A percentile compares a stretch with the other conserved stretches of the same genome.
Evolutionary conservation across 352 stramenopile species (phyloP).

Genomic region (Phytophthora parvispora): DNA sequence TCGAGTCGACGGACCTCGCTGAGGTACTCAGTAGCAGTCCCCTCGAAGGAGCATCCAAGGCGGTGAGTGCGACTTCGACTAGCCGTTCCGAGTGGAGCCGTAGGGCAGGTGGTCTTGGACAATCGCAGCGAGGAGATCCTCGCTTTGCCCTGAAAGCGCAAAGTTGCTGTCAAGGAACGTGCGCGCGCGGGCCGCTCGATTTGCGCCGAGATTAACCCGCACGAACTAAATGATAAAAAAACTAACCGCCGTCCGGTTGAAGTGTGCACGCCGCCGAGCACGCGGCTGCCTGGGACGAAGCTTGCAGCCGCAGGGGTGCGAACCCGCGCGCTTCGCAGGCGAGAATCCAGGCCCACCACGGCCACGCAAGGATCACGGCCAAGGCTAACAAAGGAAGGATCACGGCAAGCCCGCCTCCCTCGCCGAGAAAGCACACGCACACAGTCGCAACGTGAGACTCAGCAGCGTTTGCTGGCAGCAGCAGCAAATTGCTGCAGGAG

Average conservation of each 20-base stretch:
- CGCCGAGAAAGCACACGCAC: neutral
- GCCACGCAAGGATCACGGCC: neutral
- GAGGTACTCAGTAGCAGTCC: too few relatives aligned
- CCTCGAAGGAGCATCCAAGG: too few relatives aligned
- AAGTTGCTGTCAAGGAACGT: too few relatives aligned
- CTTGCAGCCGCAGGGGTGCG: neutral
- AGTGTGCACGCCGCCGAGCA: neutral
- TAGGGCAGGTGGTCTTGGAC: neutral
- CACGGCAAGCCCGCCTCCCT: neutral
- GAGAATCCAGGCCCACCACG: neutral
- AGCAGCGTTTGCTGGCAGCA: too few relatives aligned
- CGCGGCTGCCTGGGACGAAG: neutral
- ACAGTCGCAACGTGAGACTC: neutral
- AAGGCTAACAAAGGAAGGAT: neutral
- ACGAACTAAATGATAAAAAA: constrained; percentile 12
- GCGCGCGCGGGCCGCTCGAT: neutral
- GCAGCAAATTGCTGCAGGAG: too few relatives aligned
- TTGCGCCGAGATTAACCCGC: neutral
- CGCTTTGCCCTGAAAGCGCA: too few relatives aligned
- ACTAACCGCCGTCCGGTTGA: constrained; percentile 3
- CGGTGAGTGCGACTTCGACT: too few relatives aligned
- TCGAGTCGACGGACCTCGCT: neutral
- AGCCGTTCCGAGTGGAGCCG: neutral
- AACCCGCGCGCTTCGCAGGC: constrained; percentile 4
- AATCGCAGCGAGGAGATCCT: too few relatives aligned